Evolutionary conservation across 2,329 filamentous ascomycete species (phyloP).

Genomic region (Fulvia fulva): DNA sequence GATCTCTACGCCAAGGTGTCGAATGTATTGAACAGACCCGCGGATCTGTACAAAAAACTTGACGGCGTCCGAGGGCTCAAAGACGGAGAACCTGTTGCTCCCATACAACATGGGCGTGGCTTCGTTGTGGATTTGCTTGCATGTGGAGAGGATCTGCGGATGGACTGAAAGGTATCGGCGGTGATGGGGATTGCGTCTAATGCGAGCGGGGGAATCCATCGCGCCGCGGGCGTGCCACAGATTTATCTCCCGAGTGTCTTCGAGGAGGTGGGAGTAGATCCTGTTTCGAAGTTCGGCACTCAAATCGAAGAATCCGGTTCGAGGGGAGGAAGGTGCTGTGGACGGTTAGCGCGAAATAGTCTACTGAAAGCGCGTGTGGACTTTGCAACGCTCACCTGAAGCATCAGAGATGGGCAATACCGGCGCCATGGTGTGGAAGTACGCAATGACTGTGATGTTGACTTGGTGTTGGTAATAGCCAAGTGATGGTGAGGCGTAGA

Average conservation of each 20-base stretch:
- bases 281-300: background rate
- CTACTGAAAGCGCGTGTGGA: too few relatives aligned
- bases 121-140: constrained; percentile 39
- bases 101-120: constrained; percentile 45
- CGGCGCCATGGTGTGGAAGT: too few relatives aligned
- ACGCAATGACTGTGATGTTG: too few relatives aligned
- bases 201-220: background rate
- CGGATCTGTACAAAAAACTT: background rate
- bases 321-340: too few relatives aligned
- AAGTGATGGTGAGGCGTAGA: too few relatives aligned
- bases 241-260: background rate
- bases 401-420: too few relatives aligned
- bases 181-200: background rate
- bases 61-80: background rate
- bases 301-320: background rate
- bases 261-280: background rate
- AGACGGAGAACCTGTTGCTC: constrained; percentile 30
- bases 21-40: background rate
- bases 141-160: constrained; percentile 25
- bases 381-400: too few relatives aligned
- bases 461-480: too few relatives aligned
- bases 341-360: too few relatives aligned
- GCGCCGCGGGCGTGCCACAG: background rate
- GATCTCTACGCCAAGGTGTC: background rate
- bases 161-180: background rate